phyloP scores from a whole-genome alignment of 345 rosid genomes.

The Pelargonium nanum region DNA sequence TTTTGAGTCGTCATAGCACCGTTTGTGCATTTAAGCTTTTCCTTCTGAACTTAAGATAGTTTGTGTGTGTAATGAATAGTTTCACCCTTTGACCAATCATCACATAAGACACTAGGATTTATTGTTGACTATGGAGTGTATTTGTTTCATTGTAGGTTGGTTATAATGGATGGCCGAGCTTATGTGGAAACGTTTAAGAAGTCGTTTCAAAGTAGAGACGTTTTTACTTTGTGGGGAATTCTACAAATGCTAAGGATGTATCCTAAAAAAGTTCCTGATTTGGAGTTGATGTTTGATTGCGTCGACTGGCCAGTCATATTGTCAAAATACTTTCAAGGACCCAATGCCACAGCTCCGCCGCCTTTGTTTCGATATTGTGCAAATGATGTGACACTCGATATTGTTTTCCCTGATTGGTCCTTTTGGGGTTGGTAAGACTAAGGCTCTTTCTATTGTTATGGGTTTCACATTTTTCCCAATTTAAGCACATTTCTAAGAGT shows the following conservation, averaged over 20 bases:
- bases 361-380: constrained; percentile 48
- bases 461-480: neutral
- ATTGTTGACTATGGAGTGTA: too few relatives aligned
- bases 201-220: constrained; percentile 43
- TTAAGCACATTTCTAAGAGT: too few relatives aligned
- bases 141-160: constrained; percentile 7
- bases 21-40: too few relatives aligned
- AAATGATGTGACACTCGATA: constrained; percentile 19
- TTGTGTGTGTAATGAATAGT: too few relatives aligned
- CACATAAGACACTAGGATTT: too few relatives aligned
- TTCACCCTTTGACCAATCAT: too few relatives aligned
- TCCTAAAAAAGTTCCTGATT: constrained; percentile 47
- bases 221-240: constrained; percentile 52
- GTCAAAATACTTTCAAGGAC: constrained; percentile 20
- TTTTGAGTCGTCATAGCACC: too few relatives aligned
- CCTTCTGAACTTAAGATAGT: too few relatives aligned
- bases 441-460: neutral
- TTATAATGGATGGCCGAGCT: constrained; percentile 28
- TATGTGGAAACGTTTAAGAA: constrained; percentile 26
- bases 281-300: constrained; percentile 52
- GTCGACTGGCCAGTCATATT: constrained; percentile 32
- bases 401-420: constrained; percentile 62
- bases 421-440: constrained; percentile 57
- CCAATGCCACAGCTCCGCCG: constrained; percentile 27
- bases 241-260: constrained; percentile 43